Conservation (phyloP, 768 basidiomycete genomes). For the Gelatoporia subvermispora region DNA sequence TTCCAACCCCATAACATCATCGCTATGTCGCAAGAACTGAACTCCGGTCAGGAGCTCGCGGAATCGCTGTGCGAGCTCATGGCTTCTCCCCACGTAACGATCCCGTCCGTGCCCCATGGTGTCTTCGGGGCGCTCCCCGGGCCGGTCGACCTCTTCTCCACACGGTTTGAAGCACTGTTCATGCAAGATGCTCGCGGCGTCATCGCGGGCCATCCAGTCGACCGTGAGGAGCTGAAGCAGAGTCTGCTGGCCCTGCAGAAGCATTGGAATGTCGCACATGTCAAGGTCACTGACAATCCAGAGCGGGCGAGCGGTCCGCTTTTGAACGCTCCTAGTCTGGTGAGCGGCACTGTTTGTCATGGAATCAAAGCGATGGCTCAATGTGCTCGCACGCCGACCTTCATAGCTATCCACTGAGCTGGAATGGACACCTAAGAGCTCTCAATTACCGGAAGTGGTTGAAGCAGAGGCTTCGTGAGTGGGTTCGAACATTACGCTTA, state of each 20-base stretch:
- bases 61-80: conserved; percentile 12
- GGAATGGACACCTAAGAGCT: conserved; percentile 7
- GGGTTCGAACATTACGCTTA: neutral
- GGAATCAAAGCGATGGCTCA: neutral
- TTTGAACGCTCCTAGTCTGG: conserved; percentile 2
- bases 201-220: conserved; percentile 16
- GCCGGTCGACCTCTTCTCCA: conserved; percentile 14
- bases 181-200: conserved; percentile 13
- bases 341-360: neutral
- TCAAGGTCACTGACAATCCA: conserved; percentile 9
- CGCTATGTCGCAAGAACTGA: conserved; percentile 5
- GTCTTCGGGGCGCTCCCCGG: conserved; percentile 8
- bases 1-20: neutral
- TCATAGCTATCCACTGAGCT: conserved; percentile 8
- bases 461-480: conserved; percentile 10
- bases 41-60: conserved; percentile 11
- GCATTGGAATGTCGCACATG: conserved; percentile 11
- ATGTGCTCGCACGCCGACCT: no score
- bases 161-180: conserved; percentile 17
- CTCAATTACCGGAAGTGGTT: conserved; percentile 8
- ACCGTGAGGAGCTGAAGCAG: conserved; percentile 15
- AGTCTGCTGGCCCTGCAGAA: conserved; percentile 17
- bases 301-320: neutral
- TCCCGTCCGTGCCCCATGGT: conserved; percentile 2
- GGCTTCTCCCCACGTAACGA: conserved; percentile 7